These are phyloP conservation scores for Geosmithia putterillii DNA, from an alignment of 2,329 filamentous ascomycete genomes.

Conservation along the genomic window DNA sequence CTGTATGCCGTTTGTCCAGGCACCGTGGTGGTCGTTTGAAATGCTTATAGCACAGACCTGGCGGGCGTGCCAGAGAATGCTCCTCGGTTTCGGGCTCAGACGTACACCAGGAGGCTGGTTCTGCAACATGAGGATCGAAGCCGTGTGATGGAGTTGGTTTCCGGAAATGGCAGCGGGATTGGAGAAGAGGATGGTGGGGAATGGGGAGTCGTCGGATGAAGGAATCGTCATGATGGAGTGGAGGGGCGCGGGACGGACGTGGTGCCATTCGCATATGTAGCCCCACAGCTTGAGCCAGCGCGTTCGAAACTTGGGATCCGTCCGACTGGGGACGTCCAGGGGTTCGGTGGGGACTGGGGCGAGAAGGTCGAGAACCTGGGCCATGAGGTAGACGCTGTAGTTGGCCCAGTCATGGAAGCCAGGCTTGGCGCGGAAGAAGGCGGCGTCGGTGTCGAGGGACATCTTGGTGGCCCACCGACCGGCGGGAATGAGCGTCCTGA, in stretches of 20 bases:
- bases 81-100: constrained; percentile 21
- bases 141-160: constrained; percentile 41
- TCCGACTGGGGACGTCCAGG: constrained; percentile 7
- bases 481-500: constrained; percentile 34
- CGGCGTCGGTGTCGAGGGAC: constrained; percentile 15
- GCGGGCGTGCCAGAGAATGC: constrained; percentile 37
- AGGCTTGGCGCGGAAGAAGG: constrained; percentile 18
- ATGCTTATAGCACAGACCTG: constrained; percentile 39
- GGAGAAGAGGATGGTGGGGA: constrained; percentile 35
- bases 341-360: constrained; percentile 14
- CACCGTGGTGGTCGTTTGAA: constrained; percentile 37
- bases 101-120: constrained; percentile 25
- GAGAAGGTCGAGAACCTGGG: constrained; percentile 25
- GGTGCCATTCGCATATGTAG: constrained; percentile 27
- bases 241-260: constrained; percentile 19
- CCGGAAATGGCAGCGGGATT: constrained; percentile 39
- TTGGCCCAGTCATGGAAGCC: constrained; percentile 36
- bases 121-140: constrained; percentile 37
- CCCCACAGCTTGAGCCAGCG: constrained; percentile 25
- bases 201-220: constrained; percentile 29
- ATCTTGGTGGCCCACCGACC: constrained; percentile 28
- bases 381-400: constrained; percentile 34
- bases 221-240: constrained; percentile 20
- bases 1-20: constrained; percentile 41
- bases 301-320: constrained; percentile 8